Percentiles rank a stretch among this genome's conserved stretches.
phyloP scores from a whole-genome alignment of 2,329 filamentous ascomycete genomes.

The Fusarium pilosicola region DNA sequence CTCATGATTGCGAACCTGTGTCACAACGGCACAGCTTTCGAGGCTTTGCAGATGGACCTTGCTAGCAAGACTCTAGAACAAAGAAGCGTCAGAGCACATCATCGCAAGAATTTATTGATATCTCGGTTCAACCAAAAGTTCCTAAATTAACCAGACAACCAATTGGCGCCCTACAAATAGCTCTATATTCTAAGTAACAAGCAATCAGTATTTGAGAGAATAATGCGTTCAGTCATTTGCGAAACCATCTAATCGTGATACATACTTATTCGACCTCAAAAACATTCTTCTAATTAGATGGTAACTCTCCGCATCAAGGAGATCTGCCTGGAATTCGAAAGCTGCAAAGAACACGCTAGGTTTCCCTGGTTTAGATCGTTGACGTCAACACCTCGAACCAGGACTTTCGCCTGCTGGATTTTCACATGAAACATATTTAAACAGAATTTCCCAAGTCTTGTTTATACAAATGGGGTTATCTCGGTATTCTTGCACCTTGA shows the following conservation, averaged over 20 bases:
- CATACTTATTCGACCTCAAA: background rate
- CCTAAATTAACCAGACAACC: background rate
- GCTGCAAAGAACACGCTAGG: background rate
- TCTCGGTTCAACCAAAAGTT: background rate
- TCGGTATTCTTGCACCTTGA: background rate
- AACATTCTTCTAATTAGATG: fast-evolving
- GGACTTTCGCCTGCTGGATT: background rate
- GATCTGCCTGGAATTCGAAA: background rate
- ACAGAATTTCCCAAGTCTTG: too few relatives aligned
- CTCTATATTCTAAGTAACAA: background rate
- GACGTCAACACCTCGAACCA: constrained; percentile 13
- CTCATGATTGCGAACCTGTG: background rate
- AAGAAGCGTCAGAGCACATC: too few relatives aligned
- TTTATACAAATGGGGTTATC: background rate
- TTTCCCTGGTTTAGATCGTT: background rate
- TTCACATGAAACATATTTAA: background rate
- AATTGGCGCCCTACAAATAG: too few relatives aligned
- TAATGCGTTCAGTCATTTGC: background rate
- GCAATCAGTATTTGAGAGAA: background rate
- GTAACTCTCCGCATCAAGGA: background rate
- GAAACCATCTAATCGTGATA: background rate
- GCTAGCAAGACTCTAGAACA: background rate
- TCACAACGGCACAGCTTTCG: background rate
- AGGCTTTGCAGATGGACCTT: background rate
- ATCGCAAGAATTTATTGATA: background rate